Evolutionary conservation across 495 filamentous ascomycete species (phyloP).

Genomic region (Penicillium bovifimosum): DNA sequence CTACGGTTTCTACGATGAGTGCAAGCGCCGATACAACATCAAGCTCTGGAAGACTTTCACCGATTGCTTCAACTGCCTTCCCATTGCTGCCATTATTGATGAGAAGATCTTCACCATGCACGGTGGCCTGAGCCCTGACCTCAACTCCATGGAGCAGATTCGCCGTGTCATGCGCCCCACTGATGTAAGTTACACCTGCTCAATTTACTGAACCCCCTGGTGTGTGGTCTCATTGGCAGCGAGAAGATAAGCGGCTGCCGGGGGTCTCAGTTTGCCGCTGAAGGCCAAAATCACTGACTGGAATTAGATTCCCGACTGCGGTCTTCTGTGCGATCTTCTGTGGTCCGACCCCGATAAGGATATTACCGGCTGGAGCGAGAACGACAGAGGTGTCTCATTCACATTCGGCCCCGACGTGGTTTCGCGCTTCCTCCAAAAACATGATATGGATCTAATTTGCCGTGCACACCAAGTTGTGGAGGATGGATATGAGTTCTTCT

Average conservation of each 20-base stretch:
- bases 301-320: slow-evolving; percentile 91
- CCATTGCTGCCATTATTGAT: slow-evolving; percentile 99
- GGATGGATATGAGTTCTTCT: slow-evolving; percentile 99
- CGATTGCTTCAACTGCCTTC: slow-evolving; percentile 99
- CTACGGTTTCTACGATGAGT: slow-evolving; percentile 99
- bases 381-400: slow-evolving; percentile 97
- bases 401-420: slow-evolving; percentile 99
- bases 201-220: slow-evolving; percentile 1
- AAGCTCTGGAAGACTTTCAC: slow-evolving; percentile 99
- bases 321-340: slow-evolving; percentile 91
- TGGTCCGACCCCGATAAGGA: slow-evolving; percentile 99
- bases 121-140: slow-evolving; percentile 90
- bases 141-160: slow-evolving; percentile 99
- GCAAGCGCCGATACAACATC: slow-evolving; percentile 99
- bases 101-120: slow-evolving; percentile 99
- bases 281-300: slow-evolving; percentile 47
- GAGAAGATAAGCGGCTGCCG: slow-evolving; percentile 10
- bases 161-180: slow-evolving; percentile 98
- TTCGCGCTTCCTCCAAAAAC: slow-evolving; percentile 96
- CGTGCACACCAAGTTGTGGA: slow-evolving; percentile 98
- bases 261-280: slow-evolving; percentile 31
- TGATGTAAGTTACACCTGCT: slow-evolving; percentile 64
- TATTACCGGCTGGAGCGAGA: slow-evolving; percentile 99
- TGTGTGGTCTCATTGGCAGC: background rate
- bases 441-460: slow-evolving; percentile 99